Base-by-base conservation (phyloP, 345 rosid genomes). In the Aquilaria malaccensis region DNA sequence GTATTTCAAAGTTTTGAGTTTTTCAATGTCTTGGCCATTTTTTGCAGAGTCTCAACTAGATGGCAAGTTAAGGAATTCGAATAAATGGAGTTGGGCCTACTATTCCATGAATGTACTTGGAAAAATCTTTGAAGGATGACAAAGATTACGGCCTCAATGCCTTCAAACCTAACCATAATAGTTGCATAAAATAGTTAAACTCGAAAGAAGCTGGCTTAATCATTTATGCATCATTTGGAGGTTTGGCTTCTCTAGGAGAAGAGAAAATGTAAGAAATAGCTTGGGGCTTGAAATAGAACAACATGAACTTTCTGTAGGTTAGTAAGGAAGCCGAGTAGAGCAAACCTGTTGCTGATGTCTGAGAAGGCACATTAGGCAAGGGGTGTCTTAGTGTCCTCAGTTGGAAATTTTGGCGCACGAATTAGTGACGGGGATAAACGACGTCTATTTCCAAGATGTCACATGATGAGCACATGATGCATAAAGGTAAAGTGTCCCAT, bases 241-340 rank as follows among this genome's bases (percentile, higher is more conserved):
- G 85, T 72, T 10, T 85, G 58, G 81, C 80, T 3, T 50, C 60
- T 2, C 58, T 73, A 5, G 74, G 73, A 47, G 79, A 73, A 13
- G 78, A 72, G 2, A 87, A 85, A 58, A 78, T 82, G 87, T 62
- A 50, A 3, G 84, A 85, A 59, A 11, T 82, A 2, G 87, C 85
- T 2, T 56, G 32, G 2, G 83, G 79, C 13, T 57, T 80, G 6
- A 70, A 79, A 47, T 61, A 49, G 13, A 77, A 68, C 43, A 67
- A 68, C 55, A 60, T 31, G 59, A 48, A 66, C 60, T 82, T 82
- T 71, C 60, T 85, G 41, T 85, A 88, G 88, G 86, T 75, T 9
- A 83, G 77, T 2, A 79, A 85, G 63, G 81, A 82, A 59, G 71
- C 84, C 0, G 86, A 85, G 59, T 50, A 60, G 33, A 52, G 62